Evolutionary conservation across 257 asterid genomes (phyloP).

Genomic region (Scutellaria minor): DNA sequence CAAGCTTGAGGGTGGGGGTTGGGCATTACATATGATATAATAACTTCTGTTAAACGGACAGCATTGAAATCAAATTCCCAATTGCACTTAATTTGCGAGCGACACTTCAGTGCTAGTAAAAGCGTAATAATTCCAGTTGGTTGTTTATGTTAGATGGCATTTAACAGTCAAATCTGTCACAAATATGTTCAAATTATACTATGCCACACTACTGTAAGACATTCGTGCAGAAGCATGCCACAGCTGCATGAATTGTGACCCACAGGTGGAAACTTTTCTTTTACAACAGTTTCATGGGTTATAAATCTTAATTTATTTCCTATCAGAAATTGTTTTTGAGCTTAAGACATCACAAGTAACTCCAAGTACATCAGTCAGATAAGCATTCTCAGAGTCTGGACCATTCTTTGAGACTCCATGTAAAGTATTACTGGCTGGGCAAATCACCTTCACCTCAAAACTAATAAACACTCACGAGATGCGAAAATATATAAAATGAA

Average conservation of each 20-base stretch:
- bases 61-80: constrained; percentile 26
- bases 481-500: constrained; percentile 6
- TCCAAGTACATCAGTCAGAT: not conserved
- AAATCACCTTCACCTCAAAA: constrained; percentile 21
- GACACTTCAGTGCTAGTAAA: constrained; percentile 13
- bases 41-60: constrained; percentile 14
- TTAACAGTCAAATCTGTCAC: constrained; percentile 19
- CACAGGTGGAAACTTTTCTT: not conserved
- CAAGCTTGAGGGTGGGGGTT: not conserved
- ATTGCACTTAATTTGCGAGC: constrained; percentile 14
- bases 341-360: constrained; percentile 13
- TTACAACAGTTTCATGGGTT: constrained; percentile 13
- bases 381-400: not conserved
- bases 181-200: not conserved
- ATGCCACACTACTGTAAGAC: not conserved
- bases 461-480: constrained; percentile 3
- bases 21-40: not conserved
- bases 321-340: not conserved
- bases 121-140: constrained; percentile 14
- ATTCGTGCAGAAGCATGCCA: not conserved
- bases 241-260: constrained; percentile 4
- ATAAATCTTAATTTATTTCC: constrained; percentile 9
- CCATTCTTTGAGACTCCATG: not conserved
- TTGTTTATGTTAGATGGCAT: not conserved
- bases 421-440: constrained; percentile 8